These are phyloP conservation scores for Lentinula sp. DNA, from an alignment of 768 basidiomycete genomes.

Conservation along the genomic window DNA sequence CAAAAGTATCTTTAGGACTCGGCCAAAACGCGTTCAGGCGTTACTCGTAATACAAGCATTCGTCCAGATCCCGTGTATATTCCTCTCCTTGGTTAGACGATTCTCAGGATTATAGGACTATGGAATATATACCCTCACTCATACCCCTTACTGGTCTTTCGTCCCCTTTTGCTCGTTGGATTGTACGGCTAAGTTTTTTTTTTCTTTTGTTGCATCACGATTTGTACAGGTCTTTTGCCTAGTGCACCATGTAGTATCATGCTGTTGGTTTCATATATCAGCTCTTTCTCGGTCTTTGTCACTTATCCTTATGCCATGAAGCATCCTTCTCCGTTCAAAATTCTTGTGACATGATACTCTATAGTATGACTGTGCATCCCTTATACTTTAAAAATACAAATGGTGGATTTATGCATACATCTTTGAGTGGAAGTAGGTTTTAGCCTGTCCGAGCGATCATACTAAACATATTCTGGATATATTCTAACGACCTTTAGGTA, in stretches of 20 bases:
- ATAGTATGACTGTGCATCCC: not conserved
- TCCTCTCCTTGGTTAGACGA: not conserved
- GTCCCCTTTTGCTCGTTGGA: not conserved
- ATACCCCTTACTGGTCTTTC: not conserved
- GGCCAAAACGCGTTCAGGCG: not conserved
- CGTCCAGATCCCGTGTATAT: not conserved
- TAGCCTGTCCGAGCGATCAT: too few relatives aligned
- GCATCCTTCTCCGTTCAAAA: not conserved
- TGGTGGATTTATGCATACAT: not conserved
- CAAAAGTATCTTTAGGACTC: not conserved
- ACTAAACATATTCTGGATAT: too few relatives aligned
- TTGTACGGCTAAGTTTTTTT: not conserved
- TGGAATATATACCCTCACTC: constrained; percentile 1
- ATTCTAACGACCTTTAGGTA: too few relatives aligned
- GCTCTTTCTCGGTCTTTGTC: not conserved
- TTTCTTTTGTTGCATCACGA: not conserved
- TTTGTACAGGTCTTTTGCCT: not conserved
- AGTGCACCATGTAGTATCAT: not conserved
- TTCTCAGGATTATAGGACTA: not conserved
- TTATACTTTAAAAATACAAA: not conserved
- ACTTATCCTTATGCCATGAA: not conserved
- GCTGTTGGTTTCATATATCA: not conserved
- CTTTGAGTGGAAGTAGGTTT: too few relatives aligned
- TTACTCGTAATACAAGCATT: not conserved
- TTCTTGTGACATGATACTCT: not conserved